These are phyloP conservation scores for Pelargonium myrrhifolium DNA, from an alignment of 441 rosid genomes.

Conservation along the genomic window DNA sequence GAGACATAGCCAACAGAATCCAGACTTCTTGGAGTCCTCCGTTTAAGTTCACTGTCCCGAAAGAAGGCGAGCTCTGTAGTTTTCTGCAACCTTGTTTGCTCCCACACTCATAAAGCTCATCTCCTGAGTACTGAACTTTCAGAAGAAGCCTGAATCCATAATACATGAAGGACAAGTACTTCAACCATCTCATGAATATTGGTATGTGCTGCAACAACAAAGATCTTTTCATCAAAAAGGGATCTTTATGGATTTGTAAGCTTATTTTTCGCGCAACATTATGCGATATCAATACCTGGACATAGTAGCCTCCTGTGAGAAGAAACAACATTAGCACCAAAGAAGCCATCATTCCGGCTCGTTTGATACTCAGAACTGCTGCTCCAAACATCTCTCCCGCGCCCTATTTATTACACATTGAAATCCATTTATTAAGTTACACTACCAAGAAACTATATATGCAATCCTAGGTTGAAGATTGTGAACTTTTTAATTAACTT, in stretches of 20 bases:
- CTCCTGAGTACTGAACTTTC: conserved; percentile 74
- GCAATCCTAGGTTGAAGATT: neutral
- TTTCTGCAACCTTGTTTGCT: conserved; percentile 66
- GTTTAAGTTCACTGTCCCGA: conserved; percentile 62
- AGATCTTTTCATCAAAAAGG: neutral
- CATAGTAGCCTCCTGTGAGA: conserved; percentile 93
- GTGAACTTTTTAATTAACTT: conserved; percentile 20
- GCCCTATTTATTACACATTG: conserved; percentile 35
- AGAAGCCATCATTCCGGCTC: conserved; percentile 90
- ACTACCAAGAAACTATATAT: too few relatives aligned
- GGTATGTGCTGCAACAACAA: conserved; percentile 73
- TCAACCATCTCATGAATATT: conserved; percentile 72
- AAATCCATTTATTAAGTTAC: too few relatives aligned
- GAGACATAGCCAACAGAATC: conserved; percentile 75
- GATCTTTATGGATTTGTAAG: too few relatives aligned
- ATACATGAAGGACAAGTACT: conserved; percentile 81
- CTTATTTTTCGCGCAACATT: too few relatives aligned
- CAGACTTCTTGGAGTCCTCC: conserved; percentile 88
- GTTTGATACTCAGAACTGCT: conserved; percentile 69
- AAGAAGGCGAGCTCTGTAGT: conserved; percentile 72
- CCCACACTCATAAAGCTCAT: conserved; percentile 57
- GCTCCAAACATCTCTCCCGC: conserved; percentile 93
- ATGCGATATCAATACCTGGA: conserved; percentile 46
- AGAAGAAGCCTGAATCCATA: conserved; percentile 79
- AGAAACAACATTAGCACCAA: conserved; percentile 82